Base-by-base conservation (phyloP, 768 basidiomycete genomes). In the Lactarius akahatsu region DNA sequence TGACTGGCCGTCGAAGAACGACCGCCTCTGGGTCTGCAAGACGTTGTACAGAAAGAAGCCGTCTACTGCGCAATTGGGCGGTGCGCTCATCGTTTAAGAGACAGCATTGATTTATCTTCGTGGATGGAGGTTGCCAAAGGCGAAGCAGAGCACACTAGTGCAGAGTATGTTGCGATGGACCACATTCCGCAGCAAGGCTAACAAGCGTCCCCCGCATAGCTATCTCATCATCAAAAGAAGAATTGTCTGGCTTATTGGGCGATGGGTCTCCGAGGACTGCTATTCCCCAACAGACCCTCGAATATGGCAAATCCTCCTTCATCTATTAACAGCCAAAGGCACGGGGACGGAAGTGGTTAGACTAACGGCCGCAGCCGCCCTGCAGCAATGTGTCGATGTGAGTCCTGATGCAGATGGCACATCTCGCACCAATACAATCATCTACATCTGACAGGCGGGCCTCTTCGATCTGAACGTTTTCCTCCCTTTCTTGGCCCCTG, bases 211-310 rank as follows among this genome's bases (percentile, higher is more conserved):
- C 60, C 62, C 50, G 28, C 61, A 34, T 64, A 96, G 95, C 64
- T 94, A 90, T 74, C 90, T 92, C 0, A 91, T 98, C 62, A 85
- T 98, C 67, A 96, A 98, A 76, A 86, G 94, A n/a, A 85, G 96
- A 38, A 90, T 98, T 69, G 94, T 96, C 1, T 97, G 95, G 94
- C 79, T 98, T 4, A 83, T 98, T 56, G 95, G 96, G 30, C 90
- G 88, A 81, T 94, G 93, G 91, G 82, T 94, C 40, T 80, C 85
- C 16, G 90, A 94, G 57, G 82, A 84, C 64, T 86, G 86, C 68
- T 76, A 82, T 23, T 78, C 82, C 16, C 81, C 86, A 1, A 84
- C 85, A 56, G 85, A 89, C 66, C 78, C 85, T 2, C 77, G 81
- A 61, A 78, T 95, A 34, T 98, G 94, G 93, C 84, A 92, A 68